Evolutionary conservation across 2,329 filamentous ascomycete genomes (phyloP).

Genomic region (Pestalotiopsis sp.): DNA sequence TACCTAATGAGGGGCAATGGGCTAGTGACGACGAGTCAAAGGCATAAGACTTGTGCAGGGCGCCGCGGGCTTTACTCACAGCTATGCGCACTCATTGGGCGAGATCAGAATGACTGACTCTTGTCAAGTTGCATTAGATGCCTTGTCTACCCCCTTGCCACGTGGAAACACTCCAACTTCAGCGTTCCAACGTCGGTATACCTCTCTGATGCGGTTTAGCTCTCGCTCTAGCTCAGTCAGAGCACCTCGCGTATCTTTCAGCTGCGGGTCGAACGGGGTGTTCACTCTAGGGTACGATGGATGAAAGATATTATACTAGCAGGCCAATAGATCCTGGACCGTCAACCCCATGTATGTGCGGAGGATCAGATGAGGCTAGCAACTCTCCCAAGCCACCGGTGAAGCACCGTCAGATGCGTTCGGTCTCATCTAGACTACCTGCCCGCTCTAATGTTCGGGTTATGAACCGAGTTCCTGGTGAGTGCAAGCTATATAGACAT

Average conservation of each 20-base stretch:
- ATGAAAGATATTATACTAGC: background rate
- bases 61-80: background rate
- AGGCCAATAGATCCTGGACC: background rate
- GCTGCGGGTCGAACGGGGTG: background rate
- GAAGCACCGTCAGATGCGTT: conserved; percentile 2
- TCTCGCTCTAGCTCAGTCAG: background rate
- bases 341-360: background rate
- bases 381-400: background rate
- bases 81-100: background rate
- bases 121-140: background rate
- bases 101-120: background rate
- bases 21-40: background rate
- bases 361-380: background rate
- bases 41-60: background rate
- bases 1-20: background rate
- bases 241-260: background rate
- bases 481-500: background rate
- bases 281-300: background rate
- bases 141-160: background rate
- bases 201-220: background rate
- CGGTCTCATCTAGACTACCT: conserved; percentile 9
- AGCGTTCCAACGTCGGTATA: background rate
- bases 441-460: background rate
- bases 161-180: background rate
- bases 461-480: background rate